These are phyloP conservation scores for Aspergillus tubingensis DNA, from an alignment of 2,329 filamentous ascomycete genomes.

Conservation along the genomic window DNA sequence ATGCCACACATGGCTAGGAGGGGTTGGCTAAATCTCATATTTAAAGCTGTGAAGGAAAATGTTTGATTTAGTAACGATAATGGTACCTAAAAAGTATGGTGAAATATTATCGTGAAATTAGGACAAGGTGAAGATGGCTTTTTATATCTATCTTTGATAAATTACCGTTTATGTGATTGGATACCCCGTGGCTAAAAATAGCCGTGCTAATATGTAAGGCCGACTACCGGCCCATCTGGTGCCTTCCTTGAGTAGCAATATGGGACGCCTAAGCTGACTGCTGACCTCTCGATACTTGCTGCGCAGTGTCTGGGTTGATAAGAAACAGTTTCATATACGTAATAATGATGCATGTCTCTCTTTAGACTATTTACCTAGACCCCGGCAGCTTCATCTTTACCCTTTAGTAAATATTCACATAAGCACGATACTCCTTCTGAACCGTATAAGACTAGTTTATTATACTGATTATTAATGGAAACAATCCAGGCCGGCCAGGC, in stretches of 20 bases:
- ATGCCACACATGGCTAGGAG: conserved; percentile 1
- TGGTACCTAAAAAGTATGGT: background rate
- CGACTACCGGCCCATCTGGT: background rate
- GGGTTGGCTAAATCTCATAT: conserved; percentile 1
- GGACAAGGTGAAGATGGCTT: background rate
- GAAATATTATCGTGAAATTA: background rate
- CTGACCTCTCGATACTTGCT: background rate
- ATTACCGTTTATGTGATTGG: background rate
- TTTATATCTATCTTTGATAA: background rate
- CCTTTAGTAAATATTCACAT: too few relatives aligned
- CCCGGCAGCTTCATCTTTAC: too few relatives aligned
- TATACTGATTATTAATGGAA: too few relatives aligned
- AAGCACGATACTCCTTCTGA: too few relatives aligned
- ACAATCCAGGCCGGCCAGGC: too few relatives aligned
- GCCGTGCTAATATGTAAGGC: background rate
- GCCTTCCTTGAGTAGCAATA: background rate
- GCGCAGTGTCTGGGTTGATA: background rate
- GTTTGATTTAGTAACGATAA: background rate
- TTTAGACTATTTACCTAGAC: too few relatives aligned
- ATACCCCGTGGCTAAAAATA: conserved; percentile 3
- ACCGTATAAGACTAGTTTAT: too few relatives aligned
- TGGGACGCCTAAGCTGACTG: conserved; percentile 7
- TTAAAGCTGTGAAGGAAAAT: background rate
- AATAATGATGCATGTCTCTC: too few relatives aligned
- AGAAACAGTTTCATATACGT: too few relatives aligned